Base-by-base conservation (phyloP, 148 eudicot genomes). In the Rhododendron vialii region DNA sequence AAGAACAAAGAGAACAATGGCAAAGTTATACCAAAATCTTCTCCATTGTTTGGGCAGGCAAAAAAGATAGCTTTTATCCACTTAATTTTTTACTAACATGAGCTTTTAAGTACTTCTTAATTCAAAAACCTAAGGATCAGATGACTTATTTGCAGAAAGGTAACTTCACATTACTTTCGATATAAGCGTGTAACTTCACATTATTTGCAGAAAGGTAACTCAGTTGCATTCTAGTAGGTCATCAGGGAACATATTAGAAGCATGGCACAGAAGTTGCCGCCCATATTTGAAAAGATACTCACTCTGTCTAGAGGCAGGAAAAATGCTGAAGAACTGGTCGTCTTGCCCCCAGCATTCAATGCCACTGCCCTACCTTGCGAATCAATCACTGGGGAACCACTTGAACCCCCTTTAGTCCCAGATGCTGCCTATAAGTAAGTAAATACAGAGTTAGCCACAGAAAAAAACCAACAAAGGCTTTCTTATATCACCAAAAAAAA, bases 361-460 rank as follows among this genome's bases (percentile, higher is more conserved):
- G 99, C 98, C 91, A 98, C 98, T 41, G 98, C 98, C 93, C 98
- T 93, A 55, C 99, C 99, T 89, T 95, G 96, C 93, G 98, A 95
- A 88, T 97, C 98, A 88, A 98, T 93, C 76, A 98, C 99, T 57
- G 98, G 99, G 85, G 99, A 98, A 78, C 99, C 99, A 88, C 99
- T 98, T 81, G 99, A 98, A 87, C 99, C 99, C 75, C 96, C 98
- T 91, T 94, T 98, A 80, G 99, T 98, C 65, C 99, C 99, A 89
- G 99, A 98, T 92, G 99, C 99, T 57, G 99, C 99, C 99, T 98
- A 87, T 87, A 77, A 86, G 18, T 53, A 65, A 43, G 59, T 55
- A 28, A 59, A 83, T 69, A 84, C 33, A 65, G 82, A 35, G 78
- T 84, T 75, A 48, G 20, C 35, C 57, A 50, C 50, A 35, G 7